A percentile compares a stretch with the other conserved stretches of the same genome.
Evolutionary conservation across 805 yeast species (phyloP).

Genomic region (Blastobotrys attinorum): DNA sequence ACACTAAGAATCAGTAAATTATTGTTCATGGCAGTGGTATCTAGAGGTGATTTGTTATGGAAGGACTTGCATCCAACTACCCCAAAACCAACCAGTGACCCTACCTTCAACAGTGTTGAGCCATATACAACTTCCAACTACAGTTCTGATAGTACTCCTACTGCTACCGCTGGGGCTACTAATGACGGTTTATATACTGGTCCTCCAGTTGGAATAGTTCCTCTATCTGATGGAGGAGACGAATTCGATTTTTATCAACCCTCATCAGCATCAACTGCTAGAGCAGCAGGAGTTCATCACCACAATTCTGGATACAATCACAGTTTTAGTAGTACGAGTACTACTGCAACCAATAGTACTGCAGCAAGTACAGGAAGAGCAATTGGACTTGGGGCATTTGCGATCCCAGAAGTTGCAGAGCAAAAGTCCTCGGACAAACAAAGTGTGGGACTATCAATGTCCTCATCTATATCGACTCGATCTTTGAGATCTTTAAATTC

Average conservation of each 20-base stretch:
- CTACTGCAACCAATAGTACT: neutral
- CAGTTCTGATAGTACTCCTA: neutral
- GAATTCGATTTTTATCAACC: neutral
- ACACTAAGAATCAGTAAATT: conserved; percentile 21
- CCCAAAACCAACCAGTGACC: neutral
- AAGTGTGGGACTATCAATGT: neutral
- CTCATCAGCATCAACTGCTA: neutral
- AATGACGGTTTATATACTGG: too few species aligned
- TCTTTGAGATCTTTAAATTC: neutral
- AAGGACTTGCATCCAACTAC: conserved; percentile 7
- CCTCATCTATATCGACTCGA: neutral
- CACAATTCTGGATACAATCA: neutral
- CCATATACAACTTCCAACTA: neutral
- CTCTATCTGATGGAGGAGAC: neutral
- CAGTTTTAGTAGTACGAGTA: neutral
- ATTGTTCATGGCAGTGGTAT: conserved; percentile 20
- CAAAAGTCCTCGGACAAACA: neutral
- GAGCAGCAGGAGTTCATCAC: too few species aligned
- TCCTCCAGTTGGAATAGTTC: neutral
- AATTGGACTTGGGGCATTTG: neutral
- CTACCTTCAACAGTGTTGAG: neutral
- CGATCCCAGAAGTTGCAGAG: neutral
- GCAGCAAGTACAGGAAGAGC: neutral
- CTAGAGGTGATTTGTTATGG: conserved; percentile 13
- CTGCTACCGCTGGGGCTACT: too few species aligned